Evolutionary conservation across 352 stramenopile genomes (phyloP), one percentile per base, ranked within the genome.

Genomic region (Albugo laibachii): DNA sequence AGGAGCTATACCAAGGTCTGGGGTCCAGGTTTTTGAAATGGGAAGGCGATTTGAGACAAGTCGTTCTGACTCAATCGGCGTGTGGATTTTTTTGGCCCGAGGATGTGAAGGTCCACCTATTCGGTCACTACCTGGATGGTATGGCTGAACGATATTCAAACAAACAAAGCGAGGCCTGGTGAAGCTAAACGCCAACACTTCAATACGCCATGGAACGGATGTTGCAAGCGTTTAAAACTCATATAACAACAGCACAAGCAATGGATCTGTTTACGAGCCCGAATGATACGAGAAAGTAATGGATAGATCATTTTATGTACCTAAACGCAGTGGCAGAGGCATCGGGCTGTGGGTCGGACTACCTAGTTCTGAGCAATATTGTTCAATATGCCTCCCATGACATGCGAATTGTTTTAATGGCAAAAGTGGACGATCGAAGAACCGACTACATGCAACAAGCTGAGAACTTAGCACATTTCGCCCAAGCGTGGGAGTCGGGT

Each of bases 131-230:
- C 24, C 24, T 31, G 2, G 24, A 31, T 10, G 24, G 24, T 31
- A 31, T 10, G 8, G 24, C 24, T 8, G 24, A 31, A 31, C 2
- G 24, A 31, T 31, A 31, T 31, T 31, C 8, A 2, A 31, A 31
- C 24, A 31, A n/a, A n/a, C 8, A 52, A 15, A 36, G 47, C 11
- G 37, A 48, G 1, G n/a, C 20, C 8, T 58, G 47, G 53, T 58
- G 48, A 20, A 31, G 2, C 2, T 20, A 54, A 21, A 27, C 37
- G 12, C 41, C 42, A 4, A 50, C 41, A 1, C 31, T 58, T 16
- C 41, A 44, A 35, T 58, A 58, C 19, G 41, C 48, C 13, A 58
- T 54, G 53, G 46, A 53, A 21, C 16, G 31, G 37, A 53, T 53
- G 52, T 27, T 53, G 18, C 15, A 53, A 10, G 6, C 52, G 10